These are phyloP conservation scores for Lycium barbarum DNA, from an alignment of 257 asterid species.

Conservation along the genomic window DNA sequence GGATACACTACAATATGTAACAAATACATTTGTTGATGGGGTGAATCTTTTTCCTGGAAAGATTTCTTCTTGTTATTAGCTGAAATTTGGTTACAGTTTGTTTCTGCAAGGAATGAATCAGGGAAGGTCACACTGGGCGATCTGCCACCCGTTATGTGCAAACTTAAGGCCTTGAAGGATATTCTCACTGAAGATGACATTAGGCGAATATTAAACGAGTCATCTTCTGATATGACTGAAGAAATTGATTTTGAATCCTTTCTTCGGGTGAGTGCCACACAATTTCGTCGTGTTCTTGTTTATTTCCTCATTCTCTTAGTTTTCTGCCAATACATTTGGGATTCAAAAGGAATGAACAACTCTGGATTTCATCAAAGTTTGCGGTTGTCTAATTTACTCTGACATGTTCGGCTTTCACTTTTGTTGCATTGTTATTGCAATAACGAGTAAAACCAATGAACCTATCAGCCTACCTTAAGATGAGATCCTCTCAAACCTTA, in stretches of 20 bases:
- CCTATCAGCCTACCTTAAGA: not conserved
- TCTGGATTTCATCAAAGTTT: not conserved
- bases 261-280: constrained; percentile 53
- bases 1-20: not conserved
- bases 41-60: not conserved
- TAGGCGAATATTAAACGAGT: constrained; percentile 51
- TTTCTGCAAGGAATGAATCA: constrained; percentile 47
- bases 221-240: constrained; percentile 49
- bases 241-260: constrained; percentile 71
- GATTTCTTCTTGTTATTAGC: not conserved
- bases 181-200: constrained; percentile 53
- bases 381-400: not conserved
- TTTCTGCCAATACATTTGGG: not conserved
- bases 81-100: constrained; percentile 44
- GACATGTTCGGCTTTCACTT: not conserved
- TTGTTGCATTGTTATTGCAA: not conserved
- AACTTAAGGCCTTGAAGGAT: constrained; percentile 58
- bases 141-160: constrained; percentile 61
- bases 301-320: not conserved
- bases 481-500: not conserved
- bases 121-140: constrained; percentile 58
- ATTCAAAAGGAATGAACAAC: not conserved
- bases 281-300: not conserved
- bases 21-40: not conserved
- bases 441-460: not conserved